Percentiles rank a stretch among this genome's conserved stretches.
Conservation (phyloP, 305 asterid species). For the Striga hermonthica region DNA sequence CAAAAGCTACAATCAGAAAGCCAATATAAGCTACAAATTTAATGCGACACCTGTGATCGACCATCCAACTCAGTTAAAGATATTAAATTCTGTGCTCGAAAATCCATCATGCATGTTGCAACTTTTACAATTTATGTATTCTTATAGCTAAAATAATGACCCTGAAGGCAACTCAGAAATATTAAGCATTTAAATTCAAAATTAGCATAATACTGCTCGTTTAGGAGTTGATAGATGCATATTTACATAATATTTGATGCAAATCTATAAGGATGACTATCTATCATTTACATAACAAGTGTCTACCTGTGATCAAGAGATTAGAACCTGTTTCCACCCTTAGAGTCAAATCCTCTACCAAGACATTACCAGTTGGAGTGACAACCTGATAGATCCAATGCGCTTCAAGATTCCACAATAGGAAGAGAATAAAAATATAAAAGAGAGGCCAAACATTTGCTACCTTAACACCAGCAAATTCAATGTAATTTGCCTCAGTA, state of each 20-base stretch:
- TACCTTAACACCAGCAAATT: slow-evolving; percentile 93
- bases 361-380: slow-evolving; percentile 92
- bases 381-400: slow-evolving; percentile 66
- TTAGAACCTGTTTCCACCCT: slow-evolving; percentile 96
- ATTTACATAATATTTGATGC: slow-evolving; percentile 12
- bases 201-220: no score
- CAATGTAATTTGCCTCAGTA: slow-evolving; percentile 91
- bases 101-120: no score
- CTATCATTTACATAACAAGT: slow-evolving; percentile 16
- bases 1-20: not conserved
- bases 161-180: no score
- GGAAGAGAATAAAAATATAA: slow-evolving; percentile 26
- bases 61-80: no score
- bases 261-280: not conserved
- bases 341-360: slow-evolving; percentile 83
- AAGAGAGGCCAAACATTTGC: slow-evolving; percentile 26
- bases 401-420: slow-evolving; percentile 28
- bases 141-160: no score
- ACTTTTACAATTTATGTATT: no score
- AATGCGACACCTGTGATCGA: no score
- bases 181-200: no score
- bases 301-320: slow-evolving; percentile 94
- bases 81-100: no score
- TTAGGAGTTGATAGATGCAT: not conserved
- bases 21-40: no score